phyloP scores from a whole-genome alignment of 2,329 filamentous ascomycete species.

The Hypoxylon sp. region DNA sequence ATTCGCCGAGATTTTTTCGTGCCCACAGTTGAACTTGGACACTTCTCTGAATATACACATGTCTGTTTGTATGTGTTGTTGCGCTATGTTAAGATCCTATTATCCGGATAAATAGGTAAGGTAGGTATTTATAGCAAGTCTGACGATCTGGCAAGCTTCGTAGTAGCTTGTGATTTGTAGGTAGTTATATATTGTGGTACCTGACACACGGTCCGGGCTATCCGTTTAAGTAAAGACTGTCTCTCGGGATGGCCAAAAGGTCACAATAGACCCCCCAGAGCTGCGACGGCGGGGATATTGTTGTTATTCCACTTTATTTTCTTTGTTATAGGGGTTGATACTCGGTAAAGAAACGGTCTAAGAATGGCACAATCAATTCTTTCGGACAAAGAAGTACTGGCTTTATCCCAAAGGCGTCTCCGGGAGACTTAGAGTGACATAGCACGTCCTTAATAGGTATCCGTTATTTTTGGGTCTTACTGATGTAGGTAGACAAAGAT shows the following conservation, averaged over 20 bases:
- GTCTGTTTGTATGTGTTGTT: neutral
- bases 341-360: neutral
- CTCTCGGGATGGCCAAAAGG: slow-evolving; percentile 15
- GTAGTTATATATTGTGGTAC: slow-evolving; percentile 19
- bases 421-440: neutral
- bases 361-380: slow-evolving; percentile 15
- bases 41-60: slow-evolving; percentile 31
- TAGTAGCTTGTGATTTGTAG: neutral
- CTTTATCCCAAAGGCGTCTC: neutral
- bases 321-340: slow-evolving; percentile 1
- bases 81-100: neutral
- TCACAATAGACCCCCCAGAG: neutral
- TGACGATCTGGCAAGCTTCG: neutral
- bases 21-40: slow-evolving; percentile 23
- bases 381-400: neutral
- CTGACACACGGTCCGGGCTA: slow-evolving; percentile 28
- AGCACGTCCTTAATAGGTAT: neutral
- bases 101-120: too few relatives aligned
- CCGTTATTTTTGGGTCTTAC: neutral
- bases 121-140: neutral
- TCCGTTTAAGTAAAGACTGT: slow-evolving; percentile 12
- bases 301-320: slow-evolving; percentile 10
- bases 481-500: neutral
- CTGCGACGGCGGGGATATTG: neutral
- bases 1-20: slow-evolving; percentile 1